Conservation (phyloP, 345 rosid species). For the rapeseed (Brassica napus) region Da-Ae NC_063440.1:16771001-16771500, state of each 20-base stretch:
- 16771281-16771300: conserved; percentile 78
- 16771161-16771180: conserved; percentile 47
- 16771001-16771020: conserved; percentile 65
- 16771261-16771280: conserved; percentile 77
- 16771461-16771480: conserved; percentile 82
- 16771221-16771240: conserved; percentile 74
- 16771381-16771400: conserved; percentile 53
- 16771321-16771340: conserved; percentile 64
- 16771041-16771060: conserved; percentile 33
- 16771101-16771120: conserved; percentile 71
- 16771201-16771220: conserved; percentile 53
- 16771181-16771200: conserved; percentile 33
- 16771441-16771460: conserved; percentile 74
- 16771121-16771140: conserved; percentile 69
- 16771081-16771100: conserved; percentile 79
- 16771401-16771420: conserved; percentile 74
- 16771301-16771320: conserved; percentile 61
- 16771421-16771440: conserved; percentile 58
- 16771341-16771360: conserved; percentile 77
- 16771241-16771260: conserved; percentile 61
- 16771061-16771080: conserved; percentile 61
- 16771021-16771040: conserved; percentile 38
- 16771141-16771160: conserved; percentile 75
- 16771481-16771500: conserved; percentile 76
- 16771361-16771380: conserved; percentile 55